Evolutionary conservation across 2,329 filamentous ascomycete species (phyloP).

Genomic region (Dactylellina sp.): DNA sequence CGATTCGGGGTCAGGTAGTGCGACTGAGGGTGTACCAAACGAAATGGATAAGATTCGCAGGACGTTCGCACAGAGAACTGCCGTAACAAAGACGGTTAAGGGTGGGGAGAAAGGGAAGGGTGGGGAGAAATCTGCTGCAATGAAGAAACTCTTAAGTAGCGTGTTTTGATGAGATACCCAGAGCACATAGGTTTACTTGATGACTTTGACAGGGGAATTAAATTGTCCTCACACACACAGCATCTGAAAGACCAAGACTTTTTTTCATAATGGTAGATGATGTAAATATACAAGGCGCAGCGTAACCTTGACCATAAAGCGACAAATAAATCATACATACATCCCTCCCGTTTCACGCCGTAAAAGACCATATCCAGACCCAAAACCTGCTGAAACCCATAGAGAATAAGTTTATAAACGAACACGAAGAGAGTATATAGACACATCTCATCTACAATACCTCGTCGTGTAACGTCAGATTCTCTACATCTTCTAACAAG

Average conservation of each 20-base stretch:
- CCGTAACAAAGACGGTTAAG: slow-evolving; percentile 67
- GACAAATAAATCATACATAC: slow-evolving; percentile 25
- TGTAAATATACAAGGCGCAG: slow-evolving; percentile 29
- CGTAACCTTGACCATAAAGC: neutral
- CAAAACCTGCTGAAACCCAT: slow-evolving; percentile 21
- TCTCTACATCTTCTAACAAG: slow-evolving; percentile 59
- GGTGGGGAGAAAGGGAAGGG: slow-evolving; percentile 59
- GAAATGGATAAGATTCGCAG: slow-evolving; percentile 64
- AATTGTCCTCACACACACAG: no score
- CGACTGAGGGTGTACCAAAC: slow-evolving; percentile 53
- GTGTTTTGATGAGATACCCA: slow-evolving; percentile 68
- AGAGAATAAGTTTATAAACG: slow-evolving; percentile 6
- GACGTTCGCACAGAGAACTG: slow-evolving; percentile 76
- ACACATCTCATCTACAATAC: slow-evolving; percentile 25
- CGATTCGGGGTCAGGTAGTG: slow-evolving; percentile 58
- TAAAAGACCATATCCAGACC: slow-evolving; percentile 29
- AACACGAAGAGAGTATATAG: slow-evolving; percentile 1
- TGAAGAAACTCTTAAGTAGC: slow-evolving; percentile 73
- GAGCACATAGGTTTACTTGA: neutral
- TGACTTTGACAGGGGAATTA: no score
- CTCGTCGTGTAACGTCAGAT: slow-evolving; percentile 59
- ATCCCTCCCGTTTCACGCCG: slow-evolving; percentile 45
- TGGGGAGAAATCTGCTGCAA: slow-evolving; percentile 69
- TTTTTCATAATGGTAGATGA: slow-evolving; percentile 46
- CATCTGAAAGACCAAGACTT: slow-evolving; percentile 38